phyloP scores from a whole-genome alignment of 805 yeast genomes.

The Wickerhamiella hasegawae region DNA sequence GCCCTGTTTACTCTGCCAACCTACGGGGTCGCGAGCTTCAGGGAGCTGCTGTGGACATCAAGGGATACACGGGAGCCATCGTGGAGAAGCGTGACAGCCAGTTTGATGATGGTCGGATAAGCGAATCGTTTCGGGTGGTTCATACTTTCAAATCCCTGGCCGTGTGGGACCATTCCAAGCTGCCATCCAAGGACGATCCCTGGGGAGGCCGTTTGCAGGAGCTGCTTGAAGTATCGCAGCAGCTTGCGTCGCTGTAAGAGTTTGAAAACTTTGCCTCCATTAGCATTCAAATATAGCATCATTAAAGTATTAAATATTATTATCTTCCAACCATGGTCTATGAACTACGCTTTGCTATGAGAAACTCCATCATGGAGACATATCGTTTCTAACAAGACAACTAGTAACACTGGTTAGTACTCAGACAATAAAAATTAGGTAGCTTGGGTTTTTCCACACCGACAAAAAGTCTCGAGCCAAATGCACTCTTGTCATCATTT shows the following conservation, averaged over 20 bases:
- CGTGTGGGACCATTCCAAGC: constrained; percentile 13
- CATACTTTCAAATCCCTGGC: constrained; percentile 4
- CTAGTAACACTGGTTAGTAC: constrained; percentile 11
- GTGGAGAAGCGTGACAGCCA: constrained; percentile 4
- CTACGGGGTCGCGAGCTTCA: constrained; percentile 13
- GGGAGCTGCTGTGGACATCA: constrained; percentile 11
- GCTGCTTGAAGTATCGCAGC: constrained; percentile 3
- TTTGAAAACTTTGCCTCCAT: no score
- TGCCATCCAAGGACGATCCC: constrained; percentile 6
- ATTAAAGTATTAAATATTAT: no score
- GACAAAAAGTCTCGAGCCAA: constrained; percentile 97
- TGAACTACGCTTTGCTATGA: no score
- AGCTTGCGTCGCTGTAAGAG: neutral
- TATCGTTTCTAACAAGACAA: neutral
- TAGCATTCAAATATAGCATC: no score
- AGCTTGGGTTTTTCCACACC: constrained; percentile 98
- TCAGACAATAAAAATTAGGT: constrained; percentile 70
- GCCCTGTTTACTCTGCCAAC: constrained; percentile 1
- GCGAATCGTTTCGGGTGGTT: neutral
- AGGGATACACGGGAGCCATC: constrained; percentile 10
- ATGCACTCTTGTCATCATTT: constrained; percentile 96
- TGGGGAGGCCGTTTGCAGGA: constrained; percentile 11
- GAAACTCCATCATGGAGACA: neutral
- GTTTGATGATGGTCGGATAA: neutral
- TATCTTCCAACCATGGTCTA: no score